These are phyloP conservation scores for Symbiodinium pilosum DNA, from an alignment of 73 alveolate species.

Conservation along the genomic window DNA sequence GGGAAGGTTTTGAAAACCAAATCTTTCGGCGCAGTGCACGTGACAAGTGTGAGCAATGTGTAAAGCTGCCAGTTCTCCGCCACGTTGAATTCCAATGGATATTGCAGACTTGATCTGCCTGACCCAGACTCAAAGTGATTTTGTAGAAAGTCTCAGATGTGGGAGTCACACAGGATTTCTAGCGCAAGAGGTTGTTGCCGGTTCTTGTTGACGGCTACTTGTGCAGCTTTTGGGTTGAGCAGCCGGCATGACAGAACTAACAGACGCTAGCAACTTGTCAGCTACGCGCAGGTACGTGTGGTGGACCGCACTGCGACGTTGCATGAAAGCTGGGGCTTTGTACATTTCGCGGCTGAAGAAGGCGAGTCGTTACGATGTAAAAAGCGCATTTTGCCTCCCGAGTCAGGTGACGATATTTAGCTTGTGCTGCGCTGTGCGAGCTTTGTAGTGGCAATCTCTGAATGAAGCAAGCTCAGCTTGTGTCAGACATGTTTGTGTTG, in stretches of 20 bases:
- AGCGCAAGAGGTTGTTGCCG: no score
- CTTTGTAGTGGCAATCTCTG: not conserved
- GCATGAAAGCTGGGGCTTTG: conserved; percentile 86
- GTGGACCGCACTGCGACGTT: conserved; percentile 60
- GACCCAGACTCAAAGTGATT: not conserved
- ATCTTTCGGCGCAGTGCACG: not conserved
- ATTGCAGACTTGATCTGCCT: not conserved
- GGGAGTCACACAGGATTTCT: no score
- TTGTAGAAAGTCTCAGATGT: not conserved
- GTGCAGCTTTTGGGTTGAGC: no score
- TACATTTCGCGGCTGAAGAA: conserved; percentile 15
- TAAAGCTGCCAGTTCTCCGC: not conserved
- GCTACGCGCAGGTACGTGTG: conserved; percentile 86
- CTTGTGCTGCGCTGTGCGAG: no score
- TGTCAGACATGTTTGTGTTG: not conserved
- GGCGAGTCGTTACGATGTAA: not conserved
- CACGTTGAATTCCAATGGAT: not conserved
- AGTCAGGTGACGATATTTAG: no score
- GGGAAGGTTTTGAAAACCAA: not conserved
- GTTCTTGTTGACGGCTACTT: no score
- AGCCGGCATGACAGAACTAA: no score
- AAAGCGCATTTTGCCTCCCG: not conserved
- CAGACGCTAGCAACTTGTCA: no score
- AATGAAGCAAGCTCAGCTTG: not conserved
- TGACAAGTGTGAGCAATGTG: not conserved